Evolutionary conservation across 2,329 filamentous ascomycete species (phyloP).

Genomic region (Penicillium sp.): DNA sequence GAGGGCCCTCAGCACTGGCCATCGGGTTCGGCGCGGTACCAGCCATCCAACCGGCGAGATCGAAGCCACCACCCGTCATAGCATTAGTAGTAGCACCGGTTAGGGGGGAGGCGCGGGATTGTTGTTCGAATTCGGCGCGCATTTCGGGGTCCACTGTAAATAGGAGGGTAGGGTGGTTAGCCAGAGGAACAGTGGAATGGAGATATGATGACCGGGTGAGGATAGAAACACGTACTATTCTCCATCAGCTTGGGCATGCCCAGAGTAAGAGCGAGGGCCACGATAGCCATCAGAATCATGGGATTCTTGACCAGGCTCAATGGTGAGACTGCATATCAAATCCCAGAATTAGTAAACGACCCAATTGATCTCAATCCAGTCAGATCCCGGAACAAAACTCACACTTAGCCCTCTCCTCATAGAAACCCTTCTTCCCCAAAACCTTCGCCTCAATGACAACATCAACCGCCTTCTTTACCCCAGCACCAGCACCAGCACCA

Average conservation of each 20-base stretch:
- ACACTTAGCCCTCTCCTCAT: conserved; percentile 77
- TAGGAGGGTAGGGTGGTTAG: neutral
- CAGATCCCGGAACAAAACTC: conserved; percentile 47
- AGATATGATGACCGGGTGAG: neutral
- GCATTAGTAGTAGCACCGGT: conserved; percentile 64
- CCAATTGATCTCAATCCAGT: neutral
- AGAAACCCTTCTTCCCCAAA: conserved; percentile 73
- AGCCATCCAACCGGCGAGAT: conserved; percentile 72
- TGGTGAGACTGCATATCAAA: conserved; percentile 67
- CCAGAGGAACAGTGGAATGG: conserved; percentile 3
- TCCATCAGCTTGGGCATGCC: conserved; percentile 96
- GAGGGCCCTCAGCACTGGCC: conserved; percentile 27
- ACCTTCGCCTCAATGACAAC: conserved; percentile 67
- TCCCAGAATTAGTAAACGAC: too few relatives aligned
- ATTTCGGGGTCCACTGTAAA: conserved; percentile 93
- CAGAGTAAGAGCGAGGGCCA: conserved; percentile 81
- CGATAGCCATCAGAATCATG: conserved; percentile 91
- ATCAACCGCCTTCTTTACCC: conserved; percentile 38
- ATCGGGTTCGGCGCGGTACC: conserved; percentile 52
- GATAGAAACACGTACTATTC: conserved; percentile 72
- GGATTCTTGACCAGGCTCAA: conserved; percentile 86
- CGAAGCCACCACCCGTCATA: conserved; percentile 66
- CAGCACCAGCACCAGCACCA: conserved; percentile 26
- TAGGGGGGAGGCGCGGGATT: conserved; percentile 77
- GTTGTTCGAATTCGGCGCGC: conserved; percentile 88